A percentile compares a stretch with the other conserved stretches of the same genome.
Evolutionary conservation across 176 grass and related monocot species (phyloP).

Genomic region (Thalia dealbata): DNA sequence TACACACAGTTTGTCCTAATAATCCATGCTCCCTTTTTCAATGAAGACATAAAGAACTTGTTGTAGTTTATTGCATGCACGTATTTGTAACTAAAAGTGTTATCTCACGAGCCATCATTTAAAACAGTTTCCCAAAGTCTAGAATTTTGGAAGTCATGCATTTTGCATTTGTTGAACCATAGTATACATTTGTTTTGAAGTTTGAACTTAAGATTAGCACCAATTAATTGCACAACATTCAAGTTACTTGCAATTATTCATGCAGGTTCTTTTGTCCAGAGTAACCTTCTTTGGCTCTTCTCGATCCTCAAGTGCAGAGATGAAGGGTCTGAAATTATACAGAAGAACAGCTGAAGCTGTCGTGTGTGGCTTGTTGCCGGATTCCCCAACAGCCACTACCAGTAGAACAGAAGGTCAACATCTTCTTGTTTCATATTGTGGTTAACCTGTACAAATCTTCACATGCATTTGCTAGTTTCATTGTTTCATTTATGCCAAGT

Average conservation of each 20-base stretch:
- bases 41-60: neutral
- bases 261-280: constrained; percentile 90
- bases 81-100: neutral
- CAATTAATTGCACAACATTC: neutral
- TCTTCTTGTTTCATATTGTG: neutral
- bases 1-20: neutral
- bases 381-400: constrained; percentile 83
- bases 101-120: neutral
- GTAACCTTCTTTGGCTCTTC: constrained; percentile 80
- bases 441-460: neutral
- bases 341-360: constrained; percentile 85
- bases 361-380: constrained; percentile 86
- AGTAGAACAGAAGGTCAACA: constrained; percentile 65
- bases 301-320: constrained; percentile 73
- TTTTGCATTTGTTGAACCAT: neutral
- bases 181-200: neutral
- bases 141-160: too few relatives aligned
- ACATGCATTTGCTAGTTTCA: too few relatives aligned
- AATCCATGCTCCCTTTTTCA: neutral
- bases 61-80: too few relatives aligned
- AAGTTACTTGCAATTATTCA: constrained; percentile 5
- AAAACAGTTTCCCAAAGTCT: too few relatives aligned
- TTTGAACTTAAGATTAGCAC: neutral
- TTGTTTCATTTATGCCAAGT: neutral
- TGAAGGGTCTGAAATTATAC: constrained; percentile 56